These are phyloP conservation scores for Irpex sp. DNA, from an alignment of 1,284 basidiomycete genomes.

Conservation along the genomic window DNA sequence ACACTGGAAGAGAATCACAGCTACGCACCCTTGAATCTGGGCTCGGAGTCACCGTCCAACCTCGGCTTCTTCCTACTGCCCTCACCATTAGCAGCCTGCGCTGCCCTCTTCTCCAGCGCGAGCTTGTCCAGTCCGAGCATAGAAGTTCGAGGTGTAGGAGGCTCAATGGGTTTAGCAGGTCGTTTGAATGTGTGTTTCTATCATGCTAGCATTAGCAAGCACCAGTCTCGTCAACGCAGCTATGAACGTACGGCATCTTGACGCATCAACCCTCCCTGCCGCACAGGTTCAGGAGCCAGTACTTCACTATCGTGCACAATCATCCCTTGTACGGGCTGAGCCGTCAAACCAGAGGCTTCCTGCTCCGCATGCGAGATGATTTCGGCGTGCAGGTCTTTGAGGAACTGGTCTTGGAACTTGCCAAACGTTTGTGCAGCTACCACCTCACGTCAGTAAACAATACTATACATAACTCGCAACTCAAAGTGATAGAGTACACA, in stretches of 20 bases:
- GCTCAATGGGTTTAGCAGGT: slow-evolving; percentile 69
- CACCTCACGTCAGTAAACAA: neutral
- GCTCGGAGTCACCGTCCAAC: slow-evolving; percentile 57
- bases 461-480: neutral
- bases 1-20: neutral
- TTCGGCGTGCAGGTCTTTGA: slow-evolving; percentile 54
- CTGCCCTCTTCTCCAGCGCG: slow-evolving; percentile 68
- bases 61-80: slow-evolving; percentile 64
- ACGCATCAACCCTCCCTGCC: slow-evolving; percentile 76
- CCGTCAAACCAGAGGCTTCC: slow-evolving; percentile 50
- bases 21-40: slow-evolving; percentile 77
- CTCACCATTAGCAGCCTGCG: slow-evolving; percentile 44
- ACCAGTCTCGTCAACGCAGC: neutral
- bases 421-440: slow-evolving; percentile 80
- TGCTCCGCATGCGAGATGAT: slow-evolving; percentile 65
- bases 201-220: neutral
- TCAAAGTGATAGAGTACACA: slow-evolving; percentile 20
- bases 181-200: slow-evolving; percentile 77
- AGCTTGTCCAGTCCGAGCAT: slow-evolving; percentile 84
- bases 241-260: slow-evolving; percentile 55
- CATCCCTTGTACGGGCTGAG: slow-evolving; percentile 67
- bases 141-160: slow-evolving; percentile 71
- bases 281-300: slow-evolving; percentile 70
- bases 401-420: slow-evolving; percentile 71
- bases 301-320: slow-evolving; percentile 77